phyloP scores from a whole-genome alignment of 306 rosid genomes.

The Glycine tomentella region DNA sequence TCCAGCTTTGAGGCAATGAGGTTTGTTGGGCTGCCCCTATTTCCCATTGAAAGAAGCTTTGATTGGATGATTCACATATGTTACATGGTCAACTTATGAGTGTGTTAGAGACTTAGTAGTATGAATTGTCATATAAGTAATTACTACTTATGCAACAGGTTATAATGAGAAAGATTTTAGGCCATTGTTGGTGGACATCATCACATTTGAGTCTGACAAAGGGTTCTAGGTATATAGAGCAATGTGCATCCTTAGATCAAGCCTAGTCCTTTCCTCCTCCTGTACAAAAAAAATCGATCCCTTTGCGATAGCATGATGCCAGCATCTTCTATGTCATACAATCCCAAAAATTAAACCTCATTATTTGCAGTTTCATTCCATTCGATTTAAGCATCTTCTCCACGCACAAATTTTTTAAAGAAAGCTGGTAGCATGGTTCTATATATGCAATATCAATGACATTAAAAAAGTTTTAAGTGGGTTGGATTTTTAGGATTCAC shows the following conservation, averaged over 20 bases:
- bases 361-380: no score
- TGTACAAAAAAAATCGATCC: not conserved
- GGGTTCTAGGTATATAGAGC: slow-evolving; percentile 20
- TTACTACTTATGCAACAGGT: slow-evolving; percentile 46
- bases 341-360: not conserved
- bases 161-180: slow-evolving; percentile 45
- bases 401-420: not conserved
- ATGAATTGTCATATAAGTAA: slow-evolving; percentile 47
- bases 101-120: slow-evolving; percentile 31
- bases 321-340: slow-evolving; percentile 41
- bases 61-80: slow-evolving; percentile 57
- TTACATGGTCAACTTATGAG: slow-evolving; percentile 62
- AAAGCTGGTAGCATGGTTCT: not conserved
- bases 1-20: slow-evolving; percentile 51
- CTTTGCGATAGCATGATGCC: slow-evolving; percentile 45
- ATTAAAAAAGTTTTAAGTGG: no score
- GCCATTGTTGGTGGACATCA: slow-evolving; percentile 66
- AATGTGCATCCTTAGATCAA: slow-evolving; percentile 29
- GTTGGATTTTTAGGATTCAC: no score
- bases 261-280: slow-evolving; percentile 22
- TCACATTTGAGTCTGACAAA: slow-evolving; percentile 57
- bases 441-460: not conserved
- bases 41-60: slow-evolving; percentile 45
- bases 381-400: no score
- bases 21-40: slow-evolving; percentile 36